Conservation (phyloP, 345 rosid genomes). For the Gossypium mustelinum region DNA sequence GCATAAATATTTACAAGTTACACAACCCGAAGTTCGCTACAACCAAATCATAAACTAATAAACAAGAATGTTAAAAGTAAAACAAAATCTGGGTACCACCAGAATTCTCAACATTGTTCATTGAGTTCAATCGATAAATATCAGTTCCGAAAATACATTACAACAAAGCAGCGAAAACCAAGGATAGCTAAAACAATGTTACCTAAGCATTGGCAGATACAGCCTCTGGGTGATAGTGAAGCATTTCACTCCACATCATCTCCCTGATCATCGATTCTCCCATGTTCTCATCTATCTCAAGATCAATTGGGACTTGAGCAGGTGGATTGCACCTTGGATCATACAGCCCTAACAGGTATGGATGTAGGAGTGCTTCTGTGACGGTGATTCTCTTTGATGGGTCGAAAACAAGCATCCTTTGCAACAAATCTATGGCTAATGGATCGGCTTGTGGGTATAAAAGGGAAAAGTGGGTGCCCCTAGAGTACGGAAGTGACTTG, state of each 20-base stretch:
- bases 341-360: constrained; percentile 62
- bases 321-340: constrained; percentile 63
- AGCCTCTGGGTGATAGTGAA: constrained; percentile 63
- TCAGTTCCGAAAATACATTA: background rate
- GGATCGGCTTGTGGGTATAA: constrained; percentile 73
- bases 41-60: constrained; percentile 14
- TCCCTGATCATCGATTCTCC: constrained; percentile 56
- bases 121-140: constrained; percentile 7
- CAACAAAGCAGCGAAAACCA: constrained; percentile 14
- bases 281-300: constrained; percentile 61
- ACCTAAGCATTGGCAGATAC: constrained; percentile 29
- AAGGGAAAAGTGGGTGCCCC: constrained; percentile 45
- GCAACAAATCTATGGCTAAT: constrained; percentile 64
- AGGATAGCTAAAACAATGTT: background rate
- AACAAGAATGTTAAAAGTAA: background rate
- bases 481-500: constrained; percentile 57
- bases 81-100: constrained; percentile 14
- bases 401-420: constrained; percentile 73
- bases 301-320: constrained; percentile 61
- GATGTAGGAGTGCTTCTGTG: constrained; percentile 74
- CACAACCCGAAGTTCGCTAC: background rate
- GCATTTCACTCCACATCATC: constrained; percentile 82
- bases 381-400: constrained; percentile 75
- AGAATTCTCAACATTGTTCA: constrained; percentile 7
- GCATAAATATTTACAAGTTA: constrained; percentile 23